phyloP scores from a whole-genome alignment of 2,329 filamentous ascomycete species.

The Fusarium albidum region DNA sequence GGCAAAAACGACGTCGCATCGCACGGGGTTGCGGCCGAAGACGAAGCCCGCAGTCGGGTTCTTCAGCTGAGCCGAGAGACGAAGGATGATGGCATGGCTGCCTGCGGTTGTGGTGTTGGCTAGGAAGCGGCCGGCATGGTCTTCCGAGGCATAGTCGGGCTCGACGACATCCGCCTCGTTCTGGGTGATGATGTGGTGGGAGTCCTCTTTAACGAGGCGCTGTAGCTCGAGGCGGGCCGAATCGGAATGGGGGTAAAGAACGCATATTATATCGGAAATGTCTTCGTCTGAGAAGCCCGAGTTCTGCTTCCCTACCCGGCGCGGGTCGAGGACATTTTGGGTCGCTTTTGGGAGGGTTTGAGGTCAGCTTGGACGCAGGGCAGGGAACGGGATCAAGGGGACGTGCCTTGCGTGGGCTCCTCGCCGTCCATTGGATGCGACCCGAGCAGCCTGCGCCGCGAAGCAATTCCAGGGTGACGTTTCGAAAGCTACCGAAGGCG shows the following conservation, averaged over 20 bases:
- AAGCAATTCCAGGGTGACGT: slow-evolving; percentile 32
- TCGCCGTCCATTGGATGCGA: slow-evolving; percentile 54
- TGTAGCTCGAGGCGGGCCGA: slow-evolving; percentile 76
- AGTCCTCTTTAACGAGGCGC: slow-evolving; percentile 56
- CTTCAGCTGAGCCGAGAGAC: slow-evolving; percentile 78
- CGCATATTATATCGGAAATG: slow-evolving; percentile 86
- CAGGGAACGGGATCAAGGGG: slow-evolving; percentile 2
- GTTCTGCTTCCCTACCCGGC: slow-evolving; percentile 79
- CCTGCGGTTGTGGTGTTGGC: slow-evolving; percentile 56
- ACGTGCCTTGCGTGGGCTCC: slow-evolving; percentile 53
- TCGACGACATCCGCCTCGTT: slow-evolving; percentile 59
- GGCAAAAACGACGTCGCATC: slow-evolving; percentile 76
- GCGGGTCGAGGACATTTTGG: slow-evolving; percentile 82
- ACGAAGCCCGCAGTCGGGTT: slow-evolving; percentile 77
- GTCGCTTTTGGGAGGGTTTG: slow-evolving; percentile 62
- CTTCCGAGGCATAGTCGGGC: slow-evolving; percentile 60
- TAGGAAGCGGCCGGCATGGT: slow-evolving; percentile 57
- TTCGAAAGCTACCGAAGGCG: slow-evolving; percentile 15
- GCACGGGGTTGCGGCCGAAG: slow-evolving; percentile 79
- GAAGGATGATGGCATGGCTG: slow-evolving; percentile 77
- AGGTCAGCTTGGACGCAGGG: slow-evolving; percentile 25
- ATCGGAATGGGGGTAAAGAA: slow-evolving; percentile 81
- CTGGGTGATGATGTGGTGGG: slow-evolving; percentile 58
- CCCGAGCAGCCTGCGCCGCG: slow-evolving; percentile 41
- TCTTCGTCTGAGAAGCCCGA: slow-evolving; percentile 85